Base-by-base conservation (phyloP, 768 basidiomycete genomes). In the Phlegmacium glaucopus region DNA sequence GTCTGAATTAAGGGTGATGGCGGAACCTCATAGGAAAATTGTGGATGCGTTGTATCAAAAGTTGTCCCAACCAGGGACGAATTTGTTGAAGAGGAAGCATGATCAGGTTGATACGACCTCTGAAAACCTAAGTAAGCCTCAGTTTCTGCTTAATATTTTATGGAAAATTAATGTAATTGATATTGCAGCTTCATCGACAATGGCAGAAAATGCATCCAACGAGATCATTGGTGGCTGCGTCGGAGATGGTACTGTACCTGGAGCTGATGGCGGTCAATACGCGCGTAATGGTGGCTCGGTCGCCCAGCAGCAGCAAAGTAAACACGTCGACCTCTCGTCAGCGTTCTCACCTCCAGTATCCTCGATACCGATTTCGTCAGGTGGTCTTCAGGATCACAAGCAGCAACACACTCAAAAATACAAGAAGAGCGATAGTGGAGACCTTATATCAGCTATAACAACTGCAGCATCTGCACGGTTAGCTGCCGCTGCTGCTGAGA, bases 21-120 rank as follows among this genome's bases (percentile, higher is more conserved):
- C 51, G 42, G 59, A 50, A 11, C 57, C 50, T 17, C 61, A 48
- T 52, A 53, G 50, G 26, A 51, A 40, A 49, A 50, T 44, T 42
- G 38, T 52, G 16, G 52, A 46, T 13, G 52, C 40, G 3, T 32
- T 59, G 7, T 49, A 43, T 32, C 49, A 45, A 55, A 47, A 42
- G 7, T 28, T 43, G 9, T 39, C 26, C 4, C 34, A 37, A 50
- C 47, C 32, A 16, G 44, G 39, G 28, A 48, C 51, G 34, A 62
- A 54, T 34, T 22, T 44, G 28, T 51, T 67, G 58, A 71, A 71
- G 57, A 49, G 69, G 40, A 58, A 58, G 27, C 47, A 58, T 28
- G 49, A 45, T 40, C 47, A 54, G 41, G 47, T 54, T 10, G 50
- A 53, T n/a, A 15, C 51, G 17, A 16, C 3, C 22, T 22, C 22